Base-by-base conservation (phyloP, 2,329 filamentous ascomycete species). In the Aspergillus hiratsukae region DNA sequence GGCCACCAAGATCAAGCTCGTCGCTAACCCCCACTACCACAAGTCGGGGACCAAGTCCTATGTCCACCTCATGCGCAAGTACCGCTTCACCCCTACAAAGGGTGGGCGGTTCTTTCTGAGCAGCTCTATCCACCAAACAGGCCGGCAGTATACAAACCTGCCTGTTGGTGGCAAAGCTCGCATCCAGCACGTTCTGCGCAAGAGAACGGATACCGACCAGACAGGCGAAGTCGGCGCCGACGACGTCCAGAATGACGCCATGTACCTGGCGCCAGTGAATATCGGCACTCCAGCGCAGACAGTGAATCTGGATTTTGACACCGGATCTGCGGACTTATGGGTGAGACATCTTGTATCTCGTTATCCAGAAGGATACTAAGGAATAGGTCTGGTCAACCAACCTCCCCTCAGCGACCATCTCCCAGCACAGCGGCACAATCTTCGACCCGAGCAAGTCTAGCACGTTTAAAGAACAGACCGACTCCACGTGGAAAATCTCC, bases 311-410 rank as follows among this genome's bases (percentile, higher is more conserved):
- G 82, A 89, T 65, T 89, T 90, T 59, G 87, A 90, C 68, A 89
- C 87, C 41, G 87, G 87, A 21, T 88, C 85, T 10, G 80, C 86
- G 21, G 87, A 90, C 75, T 77, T 88, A 23, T 90, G 86, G 87
- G 82, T 85, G 74, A 63, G 77, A 60, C 51, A n/a, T 28, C 28
- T 29, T 23, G 6, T 25, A 41, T 29, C 8, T 37, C 9, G 14
- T 14, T 53, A 73, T 7, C 3, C 17, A 4, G 1, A 14, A 17
- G 6, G 1, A 17, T 17, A 17, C 31, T 37, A 37, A 37, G 31
- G 5, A 37, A 37, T 37, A 37, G 31, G 31, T 84, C 53, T 83
- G 81, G 73, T 85, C 83, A 11, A 81, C 78, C 6, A 74, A 79
- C 49, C 72, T 84, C 9, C 69, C 76, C 21, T 64, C 72, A 31